phyloP scores from a whole-genome alignment of 2,329 filamentous ascomycete species.

The Tolypocladium ovalisporum region DNA sequence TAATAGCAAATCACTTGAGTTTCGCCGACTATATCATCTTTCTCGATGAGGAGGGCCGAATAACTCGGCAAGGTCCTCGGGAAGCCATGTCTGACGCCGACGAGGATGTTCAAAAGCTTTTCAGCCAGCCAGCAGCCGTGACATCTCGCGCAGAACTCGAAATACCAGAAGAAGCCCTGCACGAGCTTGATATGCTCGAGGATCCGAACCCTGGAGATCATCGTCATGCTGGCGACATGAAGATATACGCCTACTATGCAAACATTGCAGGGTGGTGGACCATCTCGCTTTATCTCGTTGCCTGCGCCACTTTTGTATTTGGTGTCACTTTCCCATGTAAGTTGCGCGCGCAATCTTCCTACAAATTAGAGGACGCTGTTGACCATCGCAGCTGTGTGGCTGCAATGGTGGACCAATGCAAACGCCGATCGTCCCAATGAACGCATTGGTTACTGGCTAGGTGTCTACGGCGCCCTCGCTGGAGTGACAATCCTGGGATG shows the following conservation, averaged over 20 bases:
- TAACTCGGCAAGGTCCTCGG: slow-evolving; percentile 10
- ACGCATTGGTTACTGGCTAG: slow-evolving; percentile 9
- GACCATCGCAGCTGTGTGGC: slow-evolving; percentile 9
- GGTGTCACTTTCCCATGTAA: slow-evolving; percentile 11
- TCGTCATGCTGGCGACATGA: slow-evolving; percentile 7
- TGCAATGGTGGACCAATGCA: slow-evolving; percentile 14
- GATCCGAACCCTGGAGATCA: slow-evolving; percentile 3
- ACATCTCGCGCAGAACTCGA: slow-evolving; percentile 3
- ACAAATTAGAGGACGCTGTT: neutral
- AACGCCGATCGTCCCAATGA: slow-evolving; percentile 8
- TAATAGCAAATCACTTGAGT: slow-evolving; percentile 10
- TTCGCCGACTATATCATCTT: slow-evolving; percentile 14
- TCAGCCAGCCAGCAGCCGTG: neutral
- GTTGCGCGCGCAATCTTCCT: neutral
- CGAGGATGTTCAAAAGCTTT: slow-evolving; percentile 3
- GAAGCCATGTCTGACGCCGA: slow-evolving; percentile 3
- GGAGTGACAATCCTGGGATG: slow-evolving; percentile 7
- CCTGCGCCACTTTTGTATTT: slow-evolving; percentile 9
- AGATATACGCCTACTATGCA: slow-evolving; percentile 10
- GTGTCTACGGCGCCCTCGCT: slow-evolving; percentile 9
- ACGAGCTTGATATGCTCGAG: slow-evolving; percentile 7
- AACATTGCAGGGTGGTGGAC: slow-evolving; percentile 7
- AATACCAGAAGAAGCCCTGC: slow-evolving; percentile 7
- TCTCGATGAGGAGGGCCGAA: slow-evolving; percentile 9
- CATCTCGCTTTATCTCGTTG: slow-evolving; percentile 6